Evolutionary conservation across 345 rosid genomes (phyloP).

Genomic region (Excoecaria cochinchinensis): DNA sequence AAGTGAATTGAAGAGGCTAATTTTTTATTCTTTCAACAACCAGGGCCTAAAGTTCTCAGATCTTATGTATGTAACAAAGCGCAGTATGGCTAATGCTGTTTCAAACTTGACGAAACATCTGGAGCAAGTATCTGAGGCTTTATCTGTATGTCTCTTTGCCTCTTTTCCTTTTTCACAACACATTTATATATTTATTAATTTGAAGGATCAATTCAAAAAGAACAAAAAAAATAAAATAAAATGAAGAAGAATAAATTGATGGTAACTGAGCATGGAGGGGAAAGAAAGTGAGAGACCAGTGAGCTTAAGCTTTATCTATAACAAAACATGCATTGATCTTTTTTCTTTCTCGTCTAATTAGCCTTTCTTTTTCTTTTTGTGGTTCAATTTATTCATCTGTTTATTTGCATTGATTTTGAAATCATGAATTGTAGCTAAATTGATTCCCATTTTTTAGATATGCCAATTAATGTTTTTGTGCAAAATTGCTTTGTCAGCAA

Average conservation of each 20-base stretch:
- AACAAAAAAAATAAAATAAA: background rate
- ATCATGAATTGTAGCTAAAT: background rate
- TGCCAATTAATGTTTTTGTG: background rate
- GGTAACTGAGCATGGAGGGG: background rate
- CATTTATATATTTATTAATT: background rate
- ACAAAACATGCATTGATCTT: background rate
- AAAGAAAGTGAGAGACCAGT: background rate
- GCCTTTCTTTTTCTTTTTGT: background rate
- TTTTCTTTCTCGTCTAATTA: background rate
- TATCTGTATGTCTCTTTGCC: conserved; percentile 50
- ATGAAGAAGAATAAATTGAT: background rate
- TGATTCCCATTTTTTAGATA: background rate
- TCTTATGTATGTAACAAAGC: conserved; percentile 88
- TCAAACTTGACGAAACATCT: conserved; percentile 78
- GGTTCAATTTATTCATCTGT: background rate
- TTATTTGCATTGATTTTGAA: background rate
- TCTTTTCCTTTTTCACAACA: background rate
- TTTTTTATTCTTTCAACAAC: conserved; percentile 12
- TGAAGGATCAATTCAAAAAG: background rate
- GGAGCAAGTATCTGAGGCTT: conserved; percentile 74
- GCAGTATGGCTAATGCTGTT: conserved; percentile 72
- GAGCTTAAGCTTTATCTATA: background rate
- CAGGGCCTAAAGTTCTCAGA: conserved; percentile 88
- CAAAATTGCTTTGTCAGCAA: background rate
- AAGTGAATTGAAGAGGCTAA: conserved; percentile 17